Base-by-base conservation (phyloP, 441 rosid genomes). In the Populus hybrid region DNA sequence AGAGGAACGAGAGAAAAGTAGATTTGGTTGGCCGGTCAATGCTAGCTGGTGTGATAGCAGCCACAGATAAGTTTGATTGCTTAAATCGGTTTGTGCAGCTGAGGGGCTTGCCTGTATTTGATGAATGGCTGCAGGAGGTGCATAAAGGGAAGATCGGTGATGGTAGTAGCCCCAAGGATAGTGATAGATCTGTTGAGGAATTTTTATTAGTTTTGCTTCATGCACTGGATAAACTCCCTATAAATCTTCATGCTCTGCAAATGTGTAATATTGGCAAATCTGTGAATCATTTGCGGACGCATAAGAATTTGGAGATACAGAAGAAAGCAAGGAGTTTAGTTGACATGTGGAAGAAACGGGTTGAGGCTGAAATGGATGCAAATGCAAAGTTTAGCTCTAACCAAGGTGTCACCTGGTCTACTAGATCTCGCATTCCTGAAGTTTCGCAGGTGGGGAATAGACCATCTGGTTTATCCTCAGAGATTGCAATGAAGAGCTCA, bases 291-390 rank as follows among this genome's bases (percentile, higher is more conserved):
- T 77, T 96, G 75, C 91, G 99, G 8, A 70, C 92, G 3, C 97
- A 92, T 80, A 94, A 90, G 84, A 93, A 90, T 73, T 78, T 87
- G 59, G 98, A 96, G 71, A 94, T 96, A 78, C 98, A 92, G 85
- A 96, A 86, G 87, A 96, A 96, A 82, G 98, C 98, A 18, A 89
- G 98, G 83, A 90, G 92, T 77, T 85, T 96, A 59, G 99, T 96
- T 78, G 99, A 96, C 84, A 93, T 93, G 28, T 96, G 99, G 99
- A 96, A 96, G 87, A 94, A 89, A 83, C 94, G 97, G 30, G 99
- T 96, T 28, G 98, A 92, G 85, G 97, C 93, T 78, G 99, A 96
- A 83, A 94, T 94, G 98, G 97, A 96, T 85, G 90, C 93, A 3
- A 94, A 88, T 63, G 66, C 90, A 7, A 94, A 88, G 83, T 81